Conservation (phyloP, 768 basidiomycete genomes). For the Sutorius australiensis region DNA sequence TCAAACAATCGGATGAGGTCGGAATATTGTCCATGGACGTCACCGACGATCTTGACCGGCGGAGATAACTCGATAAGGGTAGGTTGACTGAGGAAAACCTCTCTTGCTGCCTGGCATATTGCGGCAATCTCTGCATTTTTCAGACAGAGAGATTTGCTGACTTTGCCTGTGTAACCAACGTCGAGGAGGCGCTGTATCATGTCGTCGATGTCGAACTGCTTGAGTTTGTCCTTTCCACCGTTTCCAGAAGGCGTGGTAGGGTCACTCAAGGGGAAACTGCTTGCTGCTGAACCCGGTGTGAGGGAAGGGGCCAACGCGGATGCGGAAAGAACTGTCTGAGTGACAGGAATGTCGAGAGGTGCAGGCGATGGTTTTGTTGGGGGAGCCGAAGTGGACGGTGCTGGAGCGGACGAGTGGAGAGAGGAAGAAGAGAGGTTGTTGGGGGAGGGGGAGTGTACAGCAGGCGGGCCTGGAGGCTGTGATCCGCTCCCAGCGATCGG, state of each 20-base stretch:
- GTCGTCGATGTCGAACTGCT: slow-evolving; percentile 90
- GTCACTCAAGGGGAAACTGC: slow-evolving; percentile 37
- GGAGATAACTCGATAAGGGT: slow-evolving; percentile 96
- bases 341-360: slow-evolving; percentile 74
- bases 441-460: slow-evolving; percentile 32
- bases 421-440: slow-evolving; percentile 40
- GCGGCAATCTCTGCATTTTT: slow-evolving; percentile 96
- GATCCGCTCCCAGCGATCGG: slow-evolving; percentile 40
- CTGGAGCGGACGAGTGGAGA: slow-evolving; percentile 27
- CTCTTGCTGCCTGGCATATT: slow-evolving; percentile 92
- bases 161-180: slow-evolving; percentile 97
- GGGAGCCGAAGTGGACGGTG: slow-evolving; percentile 12
- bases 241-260: slow-evolving; percentile 34
- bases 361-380: slow-evolving; percentile 41
- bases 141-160: slow-evolving; percentile 90
- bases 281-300: slow-evolving; percentile 49
- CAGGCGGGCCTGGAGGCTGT: slow-evolving; percentile 31
- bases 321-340: slow-evolving; percentile 81
- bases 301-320: slow-evolving; percentile 48
- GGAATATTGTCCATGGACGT: slow-evolving; percentile 98
- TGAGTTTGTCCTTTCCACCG: slow-evolving; percentile 53
- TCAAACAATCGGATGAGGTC: slow-evolving; percentile 98
- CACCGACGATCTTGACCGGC: slow-evolving; percentile 98
- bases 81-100: slow-evolving; percentile 94
- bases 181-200: slow-evolving; percentile 96